Percentiles rank a stretch among this genome's conserved stretches.
phyloP scores from a whole-genome alignment of 2,329 filamentous ascomycete species.

The Tothia fuscella region DNA sequence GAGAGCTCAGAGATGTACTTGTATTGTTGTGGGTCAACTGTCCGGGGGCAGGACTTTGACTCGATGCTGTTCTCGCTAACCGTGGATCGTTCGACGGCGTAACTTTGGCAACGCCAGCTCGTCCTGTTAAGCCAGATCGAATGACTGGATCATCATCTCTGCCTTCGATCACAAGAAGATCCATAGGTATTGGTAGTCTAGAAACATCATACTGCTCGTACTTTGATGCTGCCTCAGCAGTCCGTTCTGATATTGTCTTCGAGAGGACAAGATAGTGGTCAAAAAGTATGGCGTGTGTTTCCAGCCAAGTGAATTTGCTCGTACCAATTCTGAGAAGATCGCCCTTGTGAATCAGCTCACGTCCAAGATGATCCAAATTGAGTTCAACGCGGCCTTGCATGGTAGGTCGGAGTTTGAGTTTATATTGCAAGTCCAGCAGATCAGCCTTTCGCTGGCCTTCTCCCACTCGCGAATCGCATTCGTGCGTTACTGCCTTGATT shows the following conservation, averaged over 20 bases:
- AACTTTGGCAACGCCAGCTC: conserved; percentile 53
- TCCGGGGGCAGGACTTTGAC: conserved; percentile 28
- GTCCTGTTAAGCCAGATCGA: conserved; percentile 63
- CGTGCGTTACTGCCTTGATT: conserved; percentile 76
- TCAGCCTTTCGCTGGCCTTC: conserved; percentile 87
- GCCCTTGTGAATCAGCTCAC: conserved; percentile 78
- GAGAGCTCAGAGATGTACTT: conserved; percentile 42
- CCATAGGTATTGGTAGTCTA: conserved; percentile 89
- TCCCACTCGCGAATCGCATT: conserved; percentile 85
- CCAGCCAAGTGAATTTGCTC: conserved; percentile 83
- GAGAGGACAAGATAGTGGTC: conserved; percentile 93
- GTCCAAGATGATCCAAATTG: conserved; percentile 86
- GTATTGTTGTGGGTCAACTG: conserved; percentile 59
- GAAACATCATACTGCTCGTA: conserved; percentile 85
- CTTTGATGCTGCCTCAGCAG: conserved; percentile 53
- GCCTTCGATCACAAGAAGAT: conserved; percentile 82
- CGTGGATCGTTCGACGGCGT: conserved; percentile 42
- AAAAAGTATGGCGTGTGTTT: conserved; percentile 86
- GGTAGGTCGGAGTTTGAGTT: conserved; percentile 72
- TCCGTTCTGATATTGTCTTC: conserved; percentile 57
- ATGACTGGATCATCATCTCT: conserved; percentile 83
- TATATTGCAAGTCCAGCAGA: conserved; percentile 70
- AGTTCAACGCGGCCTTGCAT: conserved; percentile 74
- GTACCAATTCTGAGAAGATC: conserved; percentile 64
- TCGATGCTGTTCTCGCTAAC: conserved; percentile 33